Conservation (phyloP, 2,329 filamentous ascomycete species). For the Triangularia verruculosa region DNA sequence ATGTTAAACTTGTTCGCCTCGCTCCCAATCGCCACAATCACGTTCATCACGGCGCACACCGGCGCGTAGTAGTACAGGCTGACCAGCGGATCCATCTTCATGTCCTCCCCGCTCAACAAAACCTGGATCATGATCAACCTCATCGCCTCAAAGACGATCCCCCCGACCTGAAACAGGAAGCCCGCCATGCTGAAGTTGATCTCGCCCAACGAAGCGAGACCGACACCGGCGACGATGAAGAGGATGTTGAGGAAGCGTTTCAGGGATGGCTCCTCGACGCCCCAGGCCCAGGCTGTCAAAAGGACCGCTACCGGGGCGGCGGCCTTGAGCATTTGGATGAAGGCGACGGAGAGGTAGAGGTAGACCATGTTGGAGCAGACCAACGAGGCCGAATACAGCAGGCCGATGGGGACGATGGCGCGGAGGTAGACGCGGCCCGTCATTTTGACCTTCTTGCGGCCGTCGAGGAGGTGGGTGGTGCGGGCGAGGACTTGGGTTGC, state of each 20-base stretch:
- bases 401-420: constrained; percentile 85
- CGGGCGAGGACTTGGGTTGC: constrained; percentile 90
- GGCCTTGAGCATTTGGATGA: constrained; percentile 97
- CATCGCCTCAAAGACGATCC: constrained; percentile 76
- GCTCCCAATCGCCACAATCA: constrained; percentile 64
- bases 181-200: constrained; percentile 65
- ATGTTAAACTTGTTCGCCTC: constrained; percentile 66
- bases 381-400: constrained; percentile 89
- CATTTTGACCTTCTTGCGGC: constrained; percentile 93
- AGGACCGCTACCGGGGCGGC: constrained; percentile 66
- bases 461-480: constrained; percentile 83
- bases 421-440: constrained; percentile 85
- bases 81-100: constrained; percentile 86
- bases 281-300: constrained; percentile 60
- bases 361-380: constrained; percentile 95
- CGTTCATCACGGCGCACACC: constrained; percentile 78
- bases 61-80: constrained; percentile 89
- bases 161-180: constrained; percentile 68
- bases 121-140: constrained; percentile 84
- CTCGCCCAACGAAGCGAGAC: constrained; percentile 57
- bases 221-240: constrained; percentile 52
- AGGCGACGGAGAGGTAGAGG: constrained; percentile 87
- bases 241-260: constrained; percentile 47
- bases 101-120: constrained; percentile 69
- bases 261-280: constrained; percentile 47